Percentiles rank a stretch among this genome's conserved stretches.
Evolutionary conservation across 176 grass and related monocot genomes (phyloP).

Genomic region (Dendrocalamus sinicus): DNA sequence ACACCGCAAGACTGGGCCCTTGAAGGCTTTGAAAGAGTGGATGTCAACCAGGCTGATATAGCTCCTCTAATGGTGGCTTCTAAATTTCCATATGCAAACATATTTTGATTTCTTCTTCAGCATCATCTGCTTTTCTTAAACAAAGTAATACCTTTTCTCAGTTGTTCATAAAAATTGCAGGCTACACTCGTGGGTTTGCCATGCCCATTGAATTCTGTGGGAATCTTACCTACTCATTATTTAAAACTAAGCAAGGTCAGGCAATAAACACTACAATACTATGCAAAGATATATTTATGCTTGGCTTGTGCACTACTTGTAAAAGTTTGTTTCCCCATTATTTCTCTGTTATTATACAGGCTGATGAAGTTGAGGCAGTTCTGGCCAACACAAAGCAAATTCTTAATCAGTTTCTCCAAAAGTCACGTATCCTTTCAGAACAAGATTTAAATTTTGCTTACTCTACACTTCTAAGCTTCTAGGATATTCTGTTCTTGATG

Average conservation of each 20-base stretch:
- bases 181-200: slow-evolving; percentile 92
- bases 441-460: slow-evolving; percentile 32
- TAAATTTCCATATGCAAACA: slow-evolving; percentile 39
- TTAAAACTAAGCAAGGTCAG: slow-evolving; percentile 84
- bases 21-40: slow-evolving; percentile 83
- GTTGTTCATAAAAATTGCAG: slow-evolving; percentile 55
- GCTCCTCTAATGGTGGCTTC: slow-evolving; percentile 84
- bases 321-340: slow-evolving; percentile 38
- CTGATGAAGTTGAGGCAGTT: slow-evolving; percentile 92
- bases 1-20: slow-evolving; percentile 87
- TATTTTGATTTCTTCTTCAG: slow-evolving; percentile 40
- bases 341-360: slow-evolving; percentile 55
- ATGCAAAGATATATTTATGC: slow-evolving; percentile 26
- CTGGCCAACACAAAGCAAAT: slow-evolving; percentile 96
- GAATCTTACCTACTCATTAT: slow-evolving; percentile 83
- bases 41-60: slow-evolving; percentile 98
- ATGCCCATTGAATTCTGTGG: slow-evolving; percentile 90
- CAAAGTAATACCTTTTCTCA: slow-evolving; percentile 29
- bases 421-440: slow-evolving; percentile 74
- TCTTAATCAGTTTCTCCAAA: slow-evolving; percentile 91
- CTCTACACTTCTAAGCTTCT: slow-evolving; percentile 25
- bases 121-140: slow-evolving; percentile 38
- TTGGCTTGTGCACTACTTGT: slow-evolving; percentile 16
- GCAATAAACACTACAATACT: background rate
- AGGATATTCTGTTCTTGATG: slow-evolving; percentile 20